Evolutionary conservation across 108 stramenopile genomes (phyloP), one percentile per base, ranked within the genome.

Genomic region (Nitzschia inconspicua): DNA sequence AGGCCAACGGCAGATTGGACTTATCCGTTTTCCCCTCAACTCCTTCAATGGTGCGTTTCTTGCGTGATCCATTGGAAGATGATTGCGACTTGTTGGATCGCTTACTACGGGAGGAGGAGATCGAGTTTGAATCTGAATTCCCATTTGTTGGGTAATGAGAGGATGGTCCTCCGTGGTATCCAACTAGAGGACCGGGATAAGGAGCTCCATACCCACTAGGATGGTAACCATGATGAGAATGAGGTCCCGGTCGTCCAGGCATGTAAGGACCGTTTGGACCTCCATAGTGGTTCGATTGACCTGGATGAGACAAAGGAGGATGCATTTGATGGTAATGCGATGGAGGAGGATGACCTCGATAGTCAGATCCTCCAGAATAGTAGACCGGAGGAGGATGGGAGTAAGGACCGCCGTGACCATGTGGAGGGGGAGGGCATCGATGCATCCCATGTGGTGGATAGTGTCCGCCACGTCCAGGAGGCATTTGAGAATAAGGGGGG

Each of bases 21-120:
- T 56, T 52, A 36, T 60, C 59, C 27, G 59, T 52, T 24, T n/a
- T 60, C 8, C 31, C 10, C 20, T 44, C 55, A 24, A 79, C 54
- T 13, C 78, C 78, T 24, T 79, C 78, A 27, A 79, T 74, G 19
- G 78, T 79, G 10, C 78, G 68, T 52, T 79, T 79, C 65, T 79
- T 79, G 11, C 70, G 49, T 10, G 36, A 48, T 3, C 68, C 55
- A 31, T 64, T 67, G 7, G 69, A 66, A 1, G 47, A 54, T n/a
- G n/a, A n/a, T 31, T 71, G 61, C 19, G 63, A 60, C 26, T 55
- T 68, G 51, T 13, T 67, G 20, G 71, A 66, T 50, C 56, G 47
- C 30, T 76, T 66, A 36, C 63, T 68, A 42, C 52, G 49, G 6
- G 54, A 48, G 5, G 65, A 70, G 13, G 65, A 44, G 31, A 63